Percentiles rank a stretch among this genome's conserved stretches.
Evolutionary conservation across 169 alveolate species (phyloP).

Genomic region (Cryptosporidium parvum): DNA sequence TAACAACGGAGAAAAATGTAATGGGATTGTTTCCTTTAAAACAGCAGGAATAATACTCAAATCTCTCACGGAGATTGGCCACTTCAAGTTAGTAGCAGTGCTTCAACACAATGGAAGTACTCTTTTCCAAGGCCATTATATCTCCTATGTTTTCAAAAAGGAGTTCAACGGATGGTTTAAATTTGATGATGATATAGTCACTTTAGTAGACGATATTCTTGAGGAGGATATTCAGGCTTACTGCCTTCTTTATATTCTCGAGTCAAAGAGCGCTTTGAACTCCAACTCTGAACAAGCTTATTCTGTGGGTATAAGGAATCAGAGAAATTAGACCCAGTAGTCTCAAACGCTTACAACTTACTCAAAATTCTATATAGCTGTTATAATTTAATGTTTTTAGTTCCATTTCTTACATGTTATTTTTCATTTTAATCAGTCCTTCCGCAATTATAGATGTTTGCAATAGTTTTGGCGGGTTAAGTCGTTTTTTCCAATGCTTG

Average conservation of each 20-base stretch:
- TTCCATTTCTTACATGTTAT: background rate
- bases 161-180: conserved; percentile 44
- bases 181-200: conserved; percentile 65
- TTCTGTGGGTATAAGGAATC: background rate
- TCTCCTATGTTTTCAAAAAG: conserved; percentile 41
- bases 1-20: conserved; percentile 52
- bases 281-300: background rate
- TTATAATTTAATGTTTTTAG: conserved; percentile 4
- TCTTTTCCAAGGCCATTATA: conserved; percentile 69
- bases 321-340: background rate
- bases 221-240: conserved; percentile 70
- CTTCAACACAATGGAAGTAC: conserved; percentile 69
- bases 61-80: conserved; percentile 50
- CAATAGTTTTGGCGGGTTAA: background rate
- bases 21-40: conserved; percentile 44
- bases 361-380: background rate
- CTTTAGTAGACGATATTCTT: conserved; percentile 21
- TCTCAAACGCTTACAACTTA: background rate
- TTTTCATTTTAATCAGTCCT: background rate
- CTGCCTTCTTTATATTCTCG: conserved; percentile 55
- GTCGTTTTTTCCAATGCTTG: background rate
- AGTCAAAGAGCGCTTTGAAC: conserved; percentile 32
- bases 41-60: conserved; percentile 71
- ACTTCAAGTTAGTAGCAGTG: conserved; percentile 51
- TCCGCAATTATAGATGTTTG: background rate